Percentiles rank a stretch among this genome's conserved stretches.
phyloP scores from a whole-genome alignment of 208 protist species.

The Plasmodiophora brassicae region DNA sequence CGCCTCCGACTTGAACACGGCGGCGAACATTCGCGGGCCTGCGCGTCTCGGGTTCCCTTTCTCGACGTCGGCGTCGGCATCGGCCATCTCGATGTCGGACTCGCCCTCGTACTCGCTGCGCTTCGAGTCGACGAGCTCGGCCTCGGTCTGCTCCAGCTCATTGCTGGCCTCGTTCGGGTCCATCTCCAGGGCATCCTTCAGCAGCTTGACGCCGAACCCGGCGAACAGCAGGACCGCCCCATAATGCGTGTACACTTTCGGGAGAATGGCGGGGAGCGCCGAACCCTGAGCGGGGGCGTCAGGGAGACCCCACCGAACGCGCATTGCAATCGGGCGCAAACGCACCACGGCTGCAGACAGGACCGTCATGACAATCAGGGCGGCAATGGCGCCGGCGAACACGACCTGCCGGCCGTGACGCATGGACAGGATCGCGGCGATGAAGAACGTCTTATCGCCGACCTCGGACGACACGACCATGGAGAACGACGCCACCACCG shows the following conservation, averaged over 20 bases:
- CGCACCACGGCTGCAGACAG: neutral
- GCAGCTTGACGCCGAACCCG: slow-evolving; percentile 25
- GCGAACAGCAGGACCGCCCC: slow-evolving; percentile 23
- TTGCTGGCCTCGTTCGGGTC: neutral
- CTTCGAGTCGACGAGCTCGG: neutral
- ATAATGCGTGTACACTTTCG: slow-evolving; percentile 30
- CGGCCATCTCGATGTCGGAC: slow-evolving; percentile 31
- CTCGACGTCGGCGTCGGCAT: neutral
- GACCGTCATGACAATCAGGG: slow-evolving; percentile 39
- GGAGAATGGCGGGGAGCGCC: neutral
- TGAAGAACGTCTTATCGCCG: slow-evolving; percentile 51
- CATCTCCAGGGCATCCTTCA: slow-evolving; percentile 38
- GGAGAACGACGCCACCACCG: slow-evolving; percentile 23
- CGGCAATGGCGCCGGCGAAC: slow-evolving; percentile 23
- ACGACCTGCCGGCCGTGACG: neutral
- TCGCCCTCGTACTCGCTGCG: neutral
- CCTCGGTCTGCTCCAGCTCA: slow-evolving; percentile 41
- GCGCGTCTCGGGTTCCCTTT: neutral
- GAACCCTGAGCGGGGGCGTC: neutral
- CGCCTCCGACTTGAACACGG: neutral
- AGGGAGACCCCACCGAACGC: neutral
- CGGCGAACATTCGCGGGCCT: neutral
- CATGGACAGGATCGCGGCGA: slow-evolving; percentile 45
- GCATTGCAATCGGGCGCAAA: too few species aligned
- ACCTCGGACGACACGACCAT: slow-evolving; percentile 41